phyloP scores from a whole-genome alignment of 2,329 filamentous ascomycete species.

The Blastomyces percursus region DNA sequence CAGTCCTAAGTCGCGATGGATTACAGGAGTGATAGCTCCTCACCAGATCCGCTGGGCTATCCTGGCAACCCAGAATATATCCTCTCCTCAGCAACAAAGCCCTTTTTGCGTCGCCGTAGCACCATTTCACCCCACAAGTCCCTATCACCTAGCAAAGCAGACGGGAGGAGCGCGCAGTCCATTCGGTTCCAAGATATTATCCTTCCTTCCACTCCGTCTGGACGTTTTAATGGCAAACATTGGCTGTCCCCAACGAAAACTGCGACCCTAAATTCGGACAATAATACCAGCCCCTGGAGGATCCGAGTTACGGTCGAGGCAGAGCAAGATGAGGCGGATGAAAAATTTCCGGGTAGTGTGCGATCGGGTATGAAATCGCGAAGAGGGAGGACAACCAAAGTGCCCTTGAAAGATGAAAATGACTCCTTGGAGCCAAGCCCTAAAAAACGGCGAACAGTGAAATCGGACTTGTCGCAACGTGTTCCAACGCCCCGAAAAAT shows the following conservation, averaged over 20 bases:
- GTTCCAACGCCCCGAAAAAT: slow-evolving; percentile 28
- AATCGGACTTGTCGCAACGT: slow-evolving; percentile 25
- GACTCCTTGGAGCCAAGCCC: slow-evolving; percentile 27
- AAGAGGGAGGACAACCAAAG: slow-evolving; percentile 28
- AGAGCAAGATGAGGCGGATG: slow-evolving; percentile 33
- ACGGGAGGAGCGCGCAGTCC: slow-evolving; percentile 27
- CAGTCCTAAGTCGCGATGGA: slow-evolving; percentile 18
- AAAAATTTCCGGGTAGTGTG: slow-evolving; percentile 15
- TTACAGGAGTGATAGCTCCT: slow-evolving; percentile 30
- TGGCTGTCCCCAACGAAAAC: slow-evolving; percentile 29
- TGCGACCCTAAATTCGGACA: slow-evolving; percentile 24
- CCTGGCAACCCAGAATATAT: slow-evolving; percentile 34
- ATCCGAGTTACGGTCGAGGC: slow-evolving; percentile 40
- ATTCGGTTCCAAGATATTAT: slow-evolving; percentile 34
- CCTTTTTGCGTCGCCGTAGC: slow-evolving; percentile 29
- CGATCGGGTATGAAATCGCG: neutral
- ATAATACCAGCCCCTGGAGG: slow-evolving; percentile 39
- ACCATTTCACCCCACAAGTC: slow-evolving; percentile 30
- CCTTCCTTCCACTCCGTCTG: slow-evolving; percentile 29
- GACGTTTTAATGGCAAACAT: slow-evolving; percentile 16
- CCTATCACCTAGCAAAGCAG: slow-evolving; percentile 11
- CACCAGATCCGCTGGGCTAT: slow-evolving; percentile 34
- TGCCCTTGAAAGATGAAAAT: slow-evolving; percentile 33
- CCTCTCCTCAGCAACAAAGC: slow-evolving; percentile 33
- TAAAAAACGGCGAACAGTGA: slow-evolving; percentile 32